Conservation (phyloP, 2,329 filamentous ascomycete genomes). For the Calonectria crousiana region DNA sequence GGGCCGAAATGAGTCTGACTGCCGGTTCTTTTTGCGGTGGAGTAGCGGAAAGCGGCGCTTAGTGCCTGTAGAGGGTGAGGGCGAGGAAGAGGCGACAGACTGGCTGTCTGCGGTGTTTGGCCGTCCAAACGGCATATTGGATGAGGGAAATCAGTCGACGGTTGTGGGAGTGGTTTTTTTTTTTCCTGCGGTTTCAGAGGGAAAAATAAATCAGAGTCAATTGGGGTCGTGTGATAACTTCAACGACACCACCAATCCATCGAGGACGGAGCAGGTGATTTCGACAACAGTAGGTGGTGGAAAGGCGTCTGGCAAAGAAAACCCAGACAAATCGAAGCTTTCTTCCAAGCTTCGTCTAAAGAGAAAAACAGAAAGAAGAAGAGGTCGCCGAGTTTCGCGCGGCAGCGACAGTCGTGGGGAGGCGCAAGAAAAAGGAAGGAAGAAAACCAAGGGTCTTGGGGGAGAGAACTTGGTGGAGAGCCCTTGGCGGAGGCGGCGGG, state of each 20-base stretch:
- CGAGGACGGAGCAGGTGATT: slow-evolving; percentile 18
- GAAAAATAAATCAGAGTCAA: slow-evolving; percentile 1
- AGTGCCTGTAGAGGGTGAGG: slow-evolving; percentile 41
- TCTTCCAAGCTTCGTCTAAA: slow-evolving; percentile 8
- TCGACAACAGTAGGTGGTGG: neutral
- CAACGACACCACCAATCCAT: slow-evolving; percentile 37
- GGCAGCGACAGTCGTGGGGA: slow-evolving; percentile 16
- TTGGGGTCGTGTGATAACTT: slow-evolving; percentile 20
- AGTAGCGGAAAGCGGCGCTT: slow-evolving; percentile 49
- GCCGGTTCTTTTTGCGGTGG: slow-evolving; percentile 42
- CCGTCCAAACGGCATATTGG: slow-evolving; percentile 43
- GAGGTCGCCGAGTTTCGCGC: slow-evolving; percentile 2
- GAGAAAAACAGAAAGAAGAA: slow-evolving; percentile 22
- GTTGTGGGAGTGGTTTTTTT: slow-evolving; percentile 7
- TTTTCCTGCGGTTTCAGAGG: neutral
- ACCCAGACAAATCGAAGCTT: neutral
- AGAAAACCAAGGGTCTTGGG: slow-evolving; percentile 18
- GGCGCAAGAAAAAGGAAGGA: slow-evolving; percentile 20
- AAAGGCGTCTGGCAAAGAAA: neutral
- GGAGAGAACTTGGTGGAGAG: slow-evolving; percentile 22
- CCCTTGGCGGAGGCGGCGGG: slow-evolving; percentile 32
- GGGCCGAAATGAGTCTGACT: slow-evolving; percentile 37
- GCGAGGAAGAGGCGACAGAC: slow-evolving; percentile 38
- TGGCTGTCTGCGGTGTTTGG: slow-evolving; percentile 42
- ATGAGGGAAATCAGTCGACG: slow-evolving; percentile 17